Percentiles rank a stretch among this genome's conserved stretches.
phyloP scores from a whole-genome alignment of 1,139 yeast genomes.

The Arxiozyma telluris region DNA sequence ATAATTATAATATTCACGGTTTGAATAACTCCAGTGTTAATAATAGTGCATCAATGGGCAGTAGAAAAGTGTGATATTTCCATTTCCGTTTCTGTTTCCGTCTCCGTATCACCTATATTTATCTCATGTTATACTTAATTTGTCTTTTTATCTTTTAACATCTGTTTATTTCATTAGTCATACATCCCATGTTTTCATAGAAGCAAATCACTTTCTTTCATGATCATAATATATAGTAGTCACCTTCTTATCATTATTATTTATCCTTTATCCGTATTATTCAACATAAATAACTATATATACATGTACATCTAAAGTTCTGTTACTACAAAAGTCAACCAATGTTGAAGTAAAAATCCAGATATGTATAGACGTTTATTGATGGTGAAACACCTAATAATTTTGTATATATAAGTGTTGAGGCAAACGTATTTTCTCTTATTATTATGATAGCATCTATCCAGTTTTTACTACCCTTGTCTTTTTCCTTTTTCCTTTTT shows the following conservation, averaged over 20 bases:
- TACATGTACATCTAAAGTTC: not conserved
- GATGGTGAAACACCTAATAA: too few species aligned
- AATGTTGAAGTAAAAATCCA: not conserved
- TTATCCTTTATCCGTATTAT: not conserved
- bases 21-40: not conserved
- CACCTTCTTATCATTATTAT: not conserved
- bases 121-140: not conserved
- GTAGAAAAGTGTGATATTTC: slow-evolving; percentile 21
- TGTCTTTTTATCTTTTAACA: not conserved
- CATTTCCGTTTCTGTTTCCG: not conserved
- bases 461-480: too few species aligned
- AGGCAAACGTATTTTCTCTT: too few species aligned
- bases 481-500: too few species aligned
- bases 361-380: too few species aligned
- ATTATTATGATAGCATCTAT: too few species aligned
- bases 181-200: not conserved
- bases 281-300: too few species aligned
- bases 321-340: not conserved
- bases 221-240: not conserved
- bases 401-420: too few species aligned
- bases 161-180: not conserved
- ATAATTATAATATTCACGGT: not conserved
- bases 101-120: not conserved
- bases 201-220: not conserved
- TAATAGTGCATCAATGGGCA: slow-evolving; percentile 9